These are phyloP conservation scores for Fusarium xylarioides DNA, from an alignment of 2,329 filamentous ascomycete species.

Conservation along the genomic window DNA sequence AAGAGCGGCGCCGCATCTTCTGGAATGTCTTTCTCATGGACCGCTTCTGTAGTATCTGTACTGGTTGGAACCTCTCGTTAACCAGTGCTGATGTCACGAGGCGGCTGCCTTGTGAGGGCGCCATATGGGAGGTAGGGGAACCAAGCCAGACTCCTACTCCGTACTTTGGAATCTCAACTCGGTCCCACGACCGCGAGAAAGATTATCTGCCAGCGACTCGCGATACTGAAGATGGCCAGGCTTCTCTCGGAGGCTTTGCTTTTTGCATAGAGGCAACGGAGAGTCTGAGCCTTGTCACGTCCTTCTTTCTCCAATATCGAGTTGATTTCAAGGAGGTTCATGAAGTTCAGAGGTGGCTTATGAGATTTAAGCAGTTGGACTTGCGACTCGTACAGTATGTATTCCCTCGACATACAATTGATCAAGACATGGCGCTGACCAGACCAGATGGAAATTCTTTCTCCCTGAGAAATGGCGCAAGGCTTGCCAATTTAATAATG, in stretches of 20 bases:
- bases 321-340: constrained; percentile 49
- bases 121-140: constrained; percentile 50
- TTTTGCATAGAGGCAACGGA: constrained; percentile 58
- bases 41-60: constrained; percentile 52
- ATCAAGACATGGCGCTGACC: not conserved
- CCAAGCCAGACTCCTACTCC: constrained; percentile 49
- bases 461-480: constrained; percentile 54
- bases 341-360: constrained; percentile 53
- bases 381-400: constrained; percentile 51
- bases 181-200: constrained; percentile 34
- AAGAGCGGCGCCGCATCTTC: constrained; percentile 52
- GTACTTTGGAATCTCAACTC: constrained; percentile 52
- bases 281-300: constrained; percentile 53
- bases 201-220: constrained; percentile 14
- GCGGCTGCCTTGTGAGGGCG: constrained; percentile 52
- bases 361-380: constrained; percentile 57
- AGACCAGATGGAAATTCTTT: constrained; percentile 57
- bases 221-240: constrained; percentile 25
- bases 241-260: constrained; percentile 51
- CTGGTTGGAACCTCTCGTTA: constrained; percentile 46
- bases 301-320: constrained; percentile 54
- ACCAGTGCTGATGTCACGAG: constrained; percentile 50
- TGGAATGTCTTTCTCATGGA: constrained; percentile 54
- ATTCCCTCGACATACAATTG: too few relatives aligned
- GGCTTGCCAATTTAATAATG: constrained; percentile 50